Base-by-base conservation (phyloP, 2,329 filamentous ascomycete genomes). In the Gaeumannomyces tritici region DNA sequence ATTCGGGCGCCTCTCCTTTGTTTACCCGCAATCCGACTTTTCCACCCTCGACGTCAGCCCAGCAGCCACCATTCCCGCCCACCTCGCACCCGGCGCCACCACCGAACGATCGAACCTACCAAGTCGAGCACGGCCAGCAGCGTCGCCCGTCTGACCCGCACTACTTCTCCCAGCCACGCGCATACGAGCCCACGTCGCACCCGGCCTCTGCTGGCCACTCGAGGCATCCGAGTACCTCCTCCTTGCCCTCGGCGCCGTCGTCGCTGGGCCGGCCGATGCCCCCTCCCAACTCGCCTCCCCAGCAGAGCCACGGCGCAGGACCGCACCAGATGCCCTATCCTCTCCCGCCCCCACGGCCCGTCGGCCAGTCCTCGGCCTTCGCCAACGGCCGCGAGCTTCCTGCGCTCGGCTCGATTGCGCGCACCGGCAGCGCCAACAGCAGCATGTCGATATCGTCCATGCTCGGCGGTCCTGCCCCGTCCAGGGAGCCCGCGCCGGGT, bases 401-500 rank as follows among this genome's bases (percentile, higher is more conserved):
- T 1, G 79, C 83, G 1, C 74, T 86, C 15, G 74, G 77, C 31
- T 75, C 80, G 15, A 72, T 85, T 26, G 71, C 79, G 29, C 76
- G 83, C 63, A 74, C 79, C 4, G 77, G 75, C 28, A 77, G 74
- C 62, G 75, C 75, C 0, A 77, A 79, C 56, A 83, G 81, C 70
- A 81, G 80, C 70, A 86, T 86, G 83, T 85, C 83, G 26, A 85
- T 86, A 71, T 84, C 82, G 1, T 80, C 82, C 7, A 84, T 86
- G 81, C 73, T 86, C 7, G 83, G 83, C 24, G 81, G 80, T 0
- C 79, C 81, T 59, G 74, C 77, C 9, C 72, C 71, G 4, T 71
- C 71, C 4, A 73, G 72, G 55, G 71, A 74, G 13, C 73, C 76
- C 2, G 74, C 76, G 8, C 64, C 71, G 9, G 62, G 69, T 24